Percentiles rank a stretch among this genome's conserved stretches.
These are phyloP conservation scores for Leccinum ochraceum DNA, from an alignment of 768 basidiomycete species.

Conservation along the genomic window DNA sequence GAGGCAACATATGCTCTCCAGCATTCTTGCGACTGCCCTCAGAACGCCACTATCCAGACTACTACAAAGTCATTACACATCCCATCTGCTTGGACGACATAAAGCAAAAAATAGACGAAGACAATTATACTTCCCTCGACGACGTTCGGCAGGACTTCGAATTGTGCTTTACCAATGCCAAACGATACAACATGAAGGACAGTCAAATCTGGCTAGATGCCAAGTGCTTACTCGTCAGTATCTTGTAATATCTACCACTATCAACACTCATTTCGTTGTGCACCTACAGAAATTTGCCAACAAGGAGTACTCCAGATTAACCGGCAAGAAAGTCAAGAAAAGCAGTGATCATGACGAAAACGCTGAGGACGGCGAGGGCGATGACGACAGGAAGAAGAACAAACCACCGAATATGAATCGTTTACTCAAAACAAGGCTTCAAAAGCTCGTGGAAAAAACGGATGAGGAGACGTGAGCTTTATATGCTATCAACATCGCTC, in stretches of 20 bases:
- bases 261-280: constrained; percentile 1
- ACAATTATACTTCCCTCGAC: constrained; percentile 60
- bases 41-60: constrained; percentile 80
- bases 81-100: constrained; percentile 91
- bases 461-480: constrained; percentile 60
- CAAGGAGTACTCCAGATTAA: constrained; percentile 48
- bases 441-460: constrained; percentile 72
- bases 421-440: constrained; percentile 60
- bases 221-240: constrained; percentile 73
- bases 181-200: constrained; percentile 78
- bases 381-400: constrained; percentile 46
- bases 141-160: constrained; percentile 73
- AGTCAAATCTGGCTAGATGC: constrained; percentile 82
- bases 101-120: constrained; percentile 69
- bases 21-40: constrained; percentile 72
- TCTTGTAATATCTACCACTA: background rate
- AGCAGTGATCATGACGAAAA: constrained; percentile 40
- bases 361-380: constrained; percentile 46
- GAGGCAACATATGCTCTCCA: constrained; percentile 61
- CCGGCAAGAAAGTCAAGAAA: constrained; percentile 43
- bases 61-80: constrained; percentile 74
- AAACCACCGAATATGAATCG: constrained; percentile 66
- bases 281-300: constrained; percentile 45
- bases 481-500: constrained; percentile 2
- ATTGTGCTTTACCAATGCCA: constrained; percentile 78